Evolutionary conservation across 2,329 filamentous ascomycete species (phyloP).

Genomic region (Hymenotorrendiella dingleyae): DNA sequence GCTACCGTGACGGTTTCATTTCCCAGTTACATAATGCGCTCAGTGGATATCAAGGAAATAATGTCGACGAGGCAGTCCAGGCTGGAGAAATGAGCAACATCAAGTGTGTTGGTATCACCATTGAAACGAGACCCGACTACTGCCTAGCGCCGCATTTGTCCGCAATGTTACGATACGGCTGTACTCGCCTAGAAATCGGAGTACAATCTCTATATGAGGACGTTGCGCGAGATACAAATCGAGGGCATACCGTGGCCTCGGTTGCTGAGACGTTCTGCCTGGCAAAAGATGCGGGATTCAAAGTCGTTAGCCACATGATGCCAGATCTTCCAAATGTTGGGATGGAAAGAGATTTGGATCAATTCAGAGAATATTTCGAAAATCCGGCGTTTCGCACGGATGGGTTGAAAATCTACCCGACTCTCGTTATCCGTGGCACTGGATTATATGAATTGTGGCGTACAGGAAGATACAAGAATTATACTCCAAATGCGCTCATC

Average conservation of each 20-base stretch:
- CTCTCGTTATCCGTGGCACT: constrained; percentile 91
- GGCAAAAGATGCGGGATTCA: constrained; percentile 97
- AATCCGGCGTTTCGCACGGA: constrained; percentile 95
- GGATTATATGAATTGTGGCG: constrained; percentile 97
- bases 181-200: constrained; percentile 87
- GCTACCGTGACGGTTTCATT: constrained; percentile 90
- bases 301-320: constrained; percentile 99
- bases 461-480: constrained; percentile 95
- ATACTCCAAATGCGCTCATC: constrained; percentile 93
- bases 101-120: constrained; percentile 98
- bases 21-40: constrained; percentile 94
- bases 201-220: constrained; percentile 98
- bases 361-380: constrained; percentile 97
- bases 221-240: constrained; percentile 94
- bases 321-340: constrained; percentile 96
- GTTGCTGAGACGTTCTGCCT: constrained; percentile 95
- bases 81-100: constrained; percentile 95
- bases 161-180: constrained; percentile 96
- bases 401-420: constrained; percentile 96
- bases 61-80: constrained; percentile 91
- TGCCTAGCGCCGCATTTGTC: constrained; percentile 93
- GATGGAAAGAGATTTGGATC: constrained; percentile 94
- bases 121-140: constrained; percentile 95
- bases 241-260: constrained; percentile 90
- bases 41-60: constrained; percentile 88